These are phyloP conservation scores for Komagataella pastoris DNA, from an alignment of 805 yeast genomes.

Conservation along the genomic window DNA sequence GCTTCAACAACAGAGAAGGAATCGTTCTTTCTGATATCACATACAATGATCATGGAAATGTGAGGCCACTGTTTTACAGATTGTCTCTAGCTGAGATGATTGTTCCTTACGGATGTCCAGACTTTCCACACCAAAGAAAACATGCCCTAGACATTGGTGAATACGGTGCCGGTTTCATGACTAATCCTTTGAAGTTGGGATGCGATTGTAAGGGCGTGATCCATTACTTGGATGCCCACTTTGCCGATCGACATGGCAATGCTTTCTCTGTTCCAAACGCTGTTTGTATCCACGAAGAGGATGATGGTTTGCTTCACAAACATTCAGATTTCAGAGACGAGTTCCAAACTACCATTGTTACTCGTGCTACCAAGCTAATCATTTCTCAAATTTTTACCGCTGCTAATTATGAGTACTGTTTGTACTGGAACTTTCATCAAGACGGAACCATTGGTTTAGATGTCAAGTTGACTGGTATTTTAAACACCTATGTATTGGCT, in stretches of 20 bases:
- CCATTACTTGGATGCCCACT: slow-evolving; percentile 73
- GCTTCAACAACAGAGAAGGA: slow-evolving; percentile 80
- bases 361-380: slow-evolving; percentile 63
- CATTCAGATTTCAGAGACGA: slow-evolving; percentile 79
- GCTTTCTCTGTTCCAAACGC: slow-evolving; percentile 66
- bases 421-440: slow-evolving; percentile 74
- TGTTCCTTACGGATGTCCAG: slow-evolving; percentile 75
- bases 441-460: slow-evolving; percentile 77
- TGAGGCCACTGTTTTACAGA: slow-evolving; percentile 66
- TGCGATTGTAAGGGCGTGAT: slow-evolving; percentile 83
- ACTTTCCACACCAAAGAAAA: slow-evolving; percentile 71
- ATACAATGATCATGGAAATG: slow-evolving; percentile 65
- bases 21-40: slow-evolving; percentile 62
- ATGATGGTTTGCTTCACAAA: slow-evolving; percentile 67
- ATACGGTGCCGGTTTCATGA: slow-evolving; percentile 79
- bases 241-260: slow-evolving; percentile 53
- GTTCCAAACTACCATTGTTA: slow-evolving; percentile 60
- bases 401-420: slow-evolving; percentile 76
- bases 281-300: slow-evolving; percentile 78
- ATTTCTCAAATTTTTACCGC: slow-evolving; percentile 78
- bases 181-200: slow-evolving; percentile 66
- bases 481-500: slow-evolving; percentile 56
- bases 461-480: slow-evolving; percentile 69
- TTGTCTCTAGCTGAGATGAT: slow-evolving; percentile 72
- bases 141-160: slow-evolving; percentile 83